Conservation (phyloP, 805 yeast genomes). For the Ogataea philodendri region DNA sequence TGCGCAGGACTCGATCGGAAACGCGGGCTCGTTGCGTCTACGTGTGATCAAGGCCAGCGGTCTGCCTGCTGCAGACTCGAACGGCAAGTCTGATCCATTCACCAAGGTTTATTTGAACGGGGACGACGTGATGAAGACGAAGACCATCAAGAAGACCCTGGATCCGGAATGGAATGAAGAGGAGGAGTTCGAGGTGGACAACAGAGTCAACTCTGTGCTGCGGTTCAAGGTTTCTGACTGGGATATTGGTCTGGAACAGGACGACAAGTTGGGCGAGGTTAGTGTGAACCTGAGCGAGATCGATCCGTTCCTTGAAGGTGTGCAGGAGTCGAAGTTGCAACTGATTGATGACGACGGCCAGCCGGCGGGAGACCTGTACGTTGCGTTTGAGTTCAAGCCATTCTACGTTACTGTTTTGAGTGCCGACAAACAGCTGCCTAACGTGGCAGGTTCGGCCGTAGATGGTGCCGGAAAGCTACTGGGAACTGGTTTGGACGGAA, state of each 20-base stretch:
- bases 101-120: constrained; percentile 67
- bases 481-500: constrained; percentile 42
- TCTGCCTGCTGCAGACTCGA: constrained; percentile 81
- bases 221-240: constrained; percentile 71
- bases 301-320: constrained; percentile 49
- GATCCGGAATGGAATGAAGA: constrained; percentile 88
- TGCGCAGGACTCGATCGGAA: constrained; percentile 67
- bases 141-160: constrained; percentile 80
- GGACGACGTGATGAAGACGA: constrained; percentile 64
- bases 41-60: constrained; percentile 62
- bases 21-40: constrained; percentile 68
- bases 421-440: constrained; percentile 42
- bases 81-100: constrained; percentile 94
- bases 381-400: constrained; percentile 66
- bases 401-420: constrained; percentile 48
- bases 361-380: constrained; percentile 62
- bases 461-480: constrained; percentile 48
- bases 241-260: constrained; percentile 88
- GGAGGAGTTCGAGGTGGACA: constrained; percentile 52
- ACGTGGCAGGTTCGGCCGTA: constrained; percentile 38
- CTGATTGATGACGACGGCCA: constrained; percentile 46
- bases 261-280: constrained; percentile 77
- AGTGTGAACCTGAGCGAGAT: constrained; percentile 55
- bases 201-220: constrained; percentile 60
- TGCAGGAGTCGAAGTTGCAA: constrained; percentile 51